These are phyloP conservation scores for Pseudozyma hubeiensis DNA, from an alignment of 1,284 basidiomycete genomes.

Conservation along the genomic window DNA sequence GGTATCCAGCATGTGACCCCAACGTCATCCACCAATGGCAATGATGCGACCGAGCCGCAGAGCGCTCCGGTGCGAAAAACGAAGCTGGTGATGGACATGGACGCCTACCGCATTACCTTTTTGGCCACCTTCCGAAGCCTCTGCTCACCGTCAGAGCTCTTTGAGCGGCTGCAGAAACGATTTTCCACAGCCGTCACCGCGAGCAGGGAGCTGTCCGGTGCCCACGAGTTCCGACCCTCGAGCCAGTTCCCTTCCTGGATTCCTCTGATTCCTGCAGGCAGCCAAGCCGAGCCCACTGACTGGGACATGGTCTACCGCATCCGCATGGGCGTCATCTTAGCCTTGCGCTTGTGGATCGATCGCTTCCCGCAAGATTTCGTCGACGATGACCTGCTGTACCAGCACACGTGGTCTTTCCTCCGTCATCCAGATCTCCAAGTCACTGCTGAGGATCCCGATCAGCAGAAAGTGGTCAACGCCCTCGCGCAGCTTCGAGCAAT, in stretches of 20 bases:
- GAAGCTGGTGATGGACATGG: constrained; percentile 56
- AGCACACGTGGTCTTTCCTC: constrained; percentile 51
- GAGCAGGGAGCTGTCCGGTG: constrained; percentile 57
- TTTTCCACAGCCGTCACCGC: constrained; percentile 62
- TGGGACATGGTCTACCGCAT: constrained; percentile 61
- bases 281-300: constrained; percentile 55
- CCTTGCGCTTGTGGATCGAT: constrained; percentile 58
- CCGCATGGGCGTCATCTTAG: constrained; percentile 54
- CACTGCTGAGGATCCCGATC: constrained; percentile 48
- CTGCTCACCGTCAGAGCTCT: constrained; percentile 55
- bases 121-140: constrained; percentile 60
- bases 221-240: constrained; percentile 47
- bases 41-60: constrained; percentile 24
- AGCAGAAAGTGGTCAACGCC: constrained; percentile 42
- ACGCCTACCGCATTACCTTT: constrained; percentile 56
- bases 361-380: constrained; percentile 64
- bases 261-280: constrained; percentile 31
- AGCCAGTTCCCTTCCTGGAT: constrained; percentile 65
- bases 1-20: constrained; percentile 60
- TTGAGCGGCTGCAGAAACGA: constrained; percentile 63
- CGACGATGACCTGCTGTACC: constrained; percentile 58
- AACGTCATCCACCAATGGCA: constrained; percentile 11
- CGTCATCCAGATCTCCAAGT: constrained; percentile 34
- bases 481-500: constrained; percentile 41
- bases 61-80: constrained; percentile 33